phyloP scores from a whole-genome alignment of 495 filamentous ascomycete genomes.

The Penicillium cosmopolitanum region DNA sequence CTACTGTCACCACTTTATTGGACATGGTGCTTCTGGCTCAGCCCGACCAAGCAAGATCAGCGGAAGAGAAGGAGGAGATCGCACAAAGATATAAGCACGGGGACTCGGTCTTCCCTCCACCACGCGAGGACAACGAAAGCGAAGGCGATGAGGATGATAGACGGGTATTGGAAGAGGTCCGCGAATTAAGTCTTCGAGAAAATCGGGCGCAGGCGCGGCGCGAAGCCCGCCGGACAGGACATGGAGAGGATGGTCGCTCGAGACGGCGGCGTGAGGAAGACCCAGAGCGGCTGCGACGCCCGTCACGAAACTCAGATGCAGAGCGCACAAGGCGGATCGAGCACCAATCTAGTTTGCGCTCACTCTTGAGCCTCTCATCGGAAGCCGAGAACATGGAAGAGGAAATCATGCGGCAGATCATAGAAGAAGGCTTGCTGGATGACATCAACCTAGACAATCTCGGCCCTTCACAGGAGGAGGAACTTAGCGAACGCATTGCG shows the following conservation, averaged over 20 bases:
- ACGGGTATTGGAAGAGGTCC: slow-evolving; percentile 69
- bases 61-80: slow-evolving; percentile 72
- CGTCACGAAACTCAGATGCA: slow-evolving; percentile 20
- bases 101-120: slow-evolving; percentile 61
- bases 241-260: slow-evolving; percentile 41
- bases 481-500: slow-evolving; percentile 85
- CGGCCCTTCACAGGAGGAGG: slow-evolving; percentile 75
- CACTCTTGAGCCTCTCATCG: slow-evolving; percentile 70
- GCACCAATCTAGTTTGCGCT: slow-evolving; percentile 84
- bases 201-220: slow-evolving; percentile 42
- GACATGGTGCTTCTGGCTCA: slow-evolving; percentile 76
- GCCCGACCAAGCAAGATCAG: slow-evolving; percentile 67
- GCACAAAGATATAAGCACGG: slow-evolving; percentile 72
- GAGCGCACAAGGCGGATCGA: slow-evolving; percentile 62
- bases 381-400: slow-evolving; percentile 85
- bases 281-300: slow-evolving; percentile 35
- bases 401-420: slow-evolving; percentile 85
- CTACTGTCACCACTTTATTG: slow-evolving; percentile 78
- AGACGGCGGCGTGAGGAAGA: slow-evolving; percentile 51
- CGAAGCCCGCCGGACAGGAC: slow-evolving; percentile 31
- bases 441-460: slow-evolving; percentile 84
- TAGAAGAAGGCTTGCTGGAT: slow-evolving; percentile 84
- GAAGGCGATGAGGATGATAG: slow-evolving; percentile 61
- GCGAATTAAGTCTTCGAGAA: slow-evolving; percentile 72
- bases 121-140: slow-evolving; percentile 22